Evolutionary conservation across 768 basidiomycete genomes (phyloP).

Genomic region (Mycena leptocephala): DNA sequence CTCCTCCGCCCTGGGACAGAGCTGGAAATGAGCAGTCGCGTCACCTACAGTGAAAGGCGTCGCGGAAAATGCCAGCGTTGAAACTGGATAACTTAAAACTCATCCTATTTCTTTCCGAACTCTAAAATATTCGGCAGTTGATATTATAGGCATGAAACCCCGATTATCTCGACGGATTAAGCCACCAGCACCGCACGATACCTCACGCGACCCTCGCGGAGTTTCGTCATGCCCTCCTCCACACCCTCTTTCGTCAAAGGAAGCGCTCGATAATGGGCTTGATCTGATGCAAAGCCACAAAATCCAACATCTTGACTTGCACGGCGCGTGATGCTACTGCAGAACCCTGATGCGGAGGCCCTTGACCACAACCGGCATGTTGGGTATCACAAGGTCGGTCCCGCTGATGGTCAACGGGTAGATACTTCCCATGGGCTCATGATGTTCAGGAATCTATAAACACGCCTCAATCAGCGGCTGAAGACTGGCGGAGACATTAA

Average conservation of each 20-base stretch:
- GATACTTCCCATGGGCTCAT: slow-evolving; percentile 10
- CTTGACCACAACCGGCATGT: slow-evolving; percentile 2
- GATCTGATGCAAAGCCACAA: slow-evolving; percentile 49
- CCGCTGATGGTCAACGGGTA: slow-evolving; percentile 18
- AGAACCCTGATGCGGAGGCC: slow-evolving; percentile 34
- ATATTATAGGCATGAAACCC: too few relatives aligned
- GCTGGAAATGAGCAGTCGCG: too few relatives aligned
- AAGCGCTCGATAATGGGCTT: slow-evolving; percentile 50
- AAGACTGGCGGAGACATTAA: not conserved
- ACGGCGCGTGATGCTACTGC: slow-evolving; percentile 24
- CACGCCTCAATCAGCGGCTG: not conserved
- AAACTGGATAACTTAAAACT: too few relatives aligned
- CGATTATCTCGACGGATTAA: too few relatives aligned
- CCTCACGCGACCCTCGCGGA: not conserved
- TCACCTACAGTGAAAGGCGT: too few relatives aligned
- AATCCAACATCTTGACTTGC: slow-evolving; percentile 46
- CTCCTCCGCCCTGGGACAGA: too few relatives aligned
- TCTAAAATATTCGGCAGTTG: too few relatives aligned
- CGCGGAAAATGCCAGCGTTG: too few relatives aligned
- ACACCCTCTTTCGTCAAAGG: slow-evolving; percentile 46
- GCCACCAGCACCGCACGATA: not conserved
- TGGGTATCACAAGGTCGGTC: not conserved
- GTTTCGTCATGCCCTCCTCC: slow-evolving; percentile 12
- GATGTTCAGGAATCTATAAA: slow-evolving; percentile 4
- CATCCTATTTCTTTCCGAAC: too few relatives aligned